Conservation (phyloP, 192 early-diverging fungal species). For the Gonapodya sp. region DNA sequence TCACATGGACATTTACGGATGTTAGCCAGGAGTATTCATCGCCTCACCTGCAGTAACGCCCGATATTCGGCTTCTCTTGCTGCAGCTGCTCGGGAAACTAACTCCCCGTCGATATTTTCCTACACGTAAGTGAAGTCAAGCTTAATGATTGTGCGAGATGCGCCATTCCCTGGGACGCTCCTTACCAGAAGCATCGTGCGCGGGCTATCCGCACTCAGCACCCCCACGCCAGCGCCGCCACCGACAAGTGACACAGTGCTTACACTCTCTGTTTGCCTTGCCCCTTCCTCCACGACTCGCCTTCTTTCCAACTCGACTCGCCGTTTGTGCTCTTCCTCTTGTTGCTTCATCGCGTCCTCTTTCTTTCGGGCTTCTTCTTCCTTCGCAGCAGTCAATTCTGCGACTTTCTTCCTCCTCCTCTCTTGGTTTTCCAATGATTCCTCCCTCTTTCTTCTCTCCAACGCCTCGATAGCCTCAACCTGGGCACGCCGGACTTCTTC, state of each 20-base stretch:
- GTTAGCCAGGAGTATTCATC: neutral
- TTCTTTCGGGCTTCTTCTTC: neutral
- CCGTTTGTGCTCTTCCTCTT: neutral
- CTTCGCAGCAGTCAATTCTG: neutral
- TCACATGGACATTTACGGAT: neutral
- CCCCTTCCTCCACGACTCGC: neutral
- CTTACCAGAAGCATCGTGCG: slow-evolving; percentile 5
- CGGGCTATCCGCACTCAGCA: slow-evolving; percentile 20
- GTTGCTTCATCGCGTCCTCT: neutral
- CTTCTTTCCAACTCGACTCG: slow-evolving; percentile 3
- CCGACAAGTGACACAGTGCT: neutral
- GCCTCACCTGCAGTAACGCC: neutral
- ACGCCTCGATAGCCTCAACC: neutral
- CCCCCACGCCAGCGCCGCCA: slow-evolving; percentile 19
- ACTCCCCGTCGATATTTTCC: neutral
- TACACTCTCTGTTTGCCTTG: too few species aligned
- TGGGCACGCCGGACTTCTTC: neutral
- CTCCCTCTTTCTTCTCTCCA: neutral
- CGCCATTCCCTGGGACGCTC: neutral
- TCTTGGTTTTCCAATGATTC: neutral
- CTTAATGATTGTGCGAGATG: too few species aligned
- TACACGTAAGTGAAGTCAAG: neutral
- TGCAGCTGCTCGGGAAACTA: neutral
- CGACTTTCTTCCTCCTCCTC: neutral
- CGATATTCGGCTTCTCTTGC: neutral